Evolutionary conservation across 805 yeast genomes (phyloP).

Genomic region (Zygosaccharomyces pseudorouxii): DNA sequence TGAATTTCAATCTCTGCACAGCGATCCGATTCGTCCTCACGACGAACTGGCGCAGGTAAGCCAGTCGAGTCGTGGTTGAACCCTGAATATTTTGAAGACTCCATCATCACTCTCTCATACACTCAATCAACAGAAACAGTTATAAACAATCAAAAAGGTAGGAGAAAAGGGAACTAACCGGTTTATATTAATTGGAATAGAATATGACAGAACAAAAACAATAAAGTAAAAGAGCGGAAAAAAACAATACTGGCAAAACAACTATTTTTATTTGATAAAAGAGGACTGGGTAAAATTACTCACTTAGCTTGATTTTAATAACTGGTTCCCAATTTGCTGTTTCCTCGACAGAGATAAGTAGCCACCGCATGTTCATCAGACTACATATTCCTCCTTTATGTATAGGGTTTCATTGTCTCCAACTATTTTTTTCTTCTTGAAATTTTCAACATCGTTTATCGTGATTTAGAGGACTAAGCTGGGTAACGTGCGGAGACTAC

Average conservation of each 20-base stretch:
- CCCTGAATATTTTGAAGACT: constrained; percentile 1
- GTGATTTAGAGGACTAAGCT: background rate
- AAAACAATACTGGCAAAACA: background rate
- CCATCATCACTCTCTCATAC: background rate
- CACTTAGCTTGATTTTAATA: background rate
- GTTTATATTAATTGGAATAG: background rate
- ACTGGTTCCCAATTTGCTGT: background rate
- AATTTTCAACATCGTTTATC: background rate
- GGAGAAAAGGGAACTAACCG: background rate
- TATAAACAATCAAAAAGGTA: background rate
- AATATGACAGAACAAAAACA: background rate
- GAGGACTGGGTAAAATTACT: background rate
- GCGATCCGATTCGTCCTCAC: background rate
- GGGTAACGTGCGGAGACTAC: background rate
- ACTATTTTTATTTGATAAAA: background rate
- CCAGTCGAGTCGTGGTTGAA: background rate
- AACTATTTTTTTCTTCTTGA: background rate
- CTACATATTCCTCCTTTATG: background rate
- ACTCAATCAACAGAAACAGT: background rate
- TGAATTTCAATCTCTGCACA: constrained; percentile 5
- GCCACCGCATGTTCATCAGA: background rate
- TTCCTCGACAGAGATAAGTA: background rate
- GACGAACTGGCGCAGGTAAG: background rate
- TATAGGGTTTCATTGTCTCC: background rate
- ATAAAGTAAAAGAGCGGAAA: background rate